phyloP scores from a whole-genome alignment of 75 land plant genomes.

The Adiantum capillusveneris region DNA sequence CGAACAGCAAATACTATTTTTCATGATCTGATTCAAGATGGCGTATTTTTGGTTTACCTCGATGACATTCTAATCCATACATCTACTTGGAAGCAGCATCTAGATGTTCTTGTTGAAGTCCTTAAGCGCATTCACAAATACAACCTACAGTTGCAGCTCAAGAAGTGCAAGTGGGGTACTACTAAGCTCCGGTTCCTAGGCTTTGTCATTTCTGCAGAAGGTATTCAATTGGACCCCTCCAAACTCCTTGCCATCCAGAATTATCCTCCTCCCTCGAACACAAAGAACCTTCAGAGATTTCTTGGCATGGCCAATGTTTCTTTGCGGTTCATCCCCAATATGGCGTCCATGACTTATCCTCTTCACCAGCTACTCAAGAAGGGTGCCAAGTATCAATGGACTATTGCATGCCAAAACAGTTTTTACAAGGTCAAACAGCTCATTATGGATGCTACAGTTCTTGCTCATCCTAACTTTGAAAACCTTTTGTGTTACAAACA shows the following conservation, averaged over 20 bases:
- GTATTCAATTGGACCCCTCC: neutral
- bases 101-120: neutral
- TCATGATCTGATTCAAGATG: neutral
- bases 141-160: neutral
- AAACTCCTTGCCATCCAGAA: neutral
- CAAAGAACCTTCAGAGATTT: neutral
- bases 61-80: slow-evolving; percentile 14
- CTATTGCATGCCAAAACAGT: no score
- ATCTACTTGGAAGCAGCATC: neutral
- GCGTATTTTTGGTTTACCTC: slow-evolving; percentile 6
- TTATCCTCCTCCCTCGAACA: neutral
- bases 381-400: no score
- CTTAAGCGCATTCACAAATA: neutral
- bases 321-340: neutral
- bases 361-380: neutral
- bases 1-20: neutral
- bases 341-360: neutral
- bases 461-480: slow-evolving; percentile 13
- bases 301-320: neutral
- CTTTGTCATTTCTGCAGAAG: neutral
- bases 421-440: no score
- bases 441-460: no score
- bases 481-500: slow-evolving; percentile 15
- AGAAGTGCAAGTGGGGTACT: neutral
- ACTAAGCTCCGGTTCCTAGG: neutral